Evolutionary conservation across 441 rosid genomes (phyloP), one percentile per base, ranked within the genome.

Genomic region (Adansonia rubrostipa): DNA sequence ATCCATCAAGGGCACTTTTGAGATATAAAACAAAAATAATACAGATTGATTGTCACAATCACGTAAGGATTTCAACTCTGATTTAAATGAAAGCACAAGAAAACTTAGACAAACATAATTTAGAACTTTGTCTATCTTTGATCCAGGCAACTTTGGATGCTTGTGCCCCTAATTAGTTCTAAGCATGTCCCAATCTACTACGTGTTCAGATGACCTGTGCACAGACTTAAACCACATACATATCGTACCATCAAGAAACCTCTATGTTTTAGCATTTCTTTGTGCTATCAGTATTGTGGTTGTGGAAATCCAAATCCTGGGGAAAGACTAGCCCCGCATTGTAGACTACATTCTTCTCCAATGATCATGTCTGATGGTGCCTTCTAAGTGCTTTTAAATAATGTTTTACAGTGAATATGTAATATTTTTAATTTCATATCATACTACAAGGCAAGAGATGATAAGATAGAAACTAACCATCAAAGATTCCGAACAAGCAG

Each of bases 401-500:
- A 73, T 73, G 47, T 17, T 36, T 73, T 73, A 22, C n/a, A 73
- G 33, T 11, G 13, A 5, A 73, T 57, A 66, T 57, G 54, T 3
- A 48, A 33, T 19, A 13, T 10, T 57, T 19, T 64, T 28, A 58
- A 80, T 63, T 78, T 75, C 48, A 58, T 17, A 66, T 60, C 74
- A 10, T 71, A 75, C 76, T 44, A 57, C 17, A 70, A 71, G 50
- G 51, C 40, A 79, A 71, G 17, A 76, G 11, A 79, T 62, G 53
- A 68, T 60, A 60, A 80, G 73, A 72, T 56, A 76, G 77, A 83
- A 77, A 75, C 93, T 85, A 82, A 95, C 99, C 99, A 87, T 97
- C 99, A 82, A 97, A 97, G 44, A 95, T 90, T 77, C 98, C 98
- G 84, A 97, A 97, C 97, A 95, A 89, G 93, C 84, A 90, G 82